Evolutionary conservation across 169 alveolate species (phyloP).

Genomic region (Plasmodium yoelii): DNA sequence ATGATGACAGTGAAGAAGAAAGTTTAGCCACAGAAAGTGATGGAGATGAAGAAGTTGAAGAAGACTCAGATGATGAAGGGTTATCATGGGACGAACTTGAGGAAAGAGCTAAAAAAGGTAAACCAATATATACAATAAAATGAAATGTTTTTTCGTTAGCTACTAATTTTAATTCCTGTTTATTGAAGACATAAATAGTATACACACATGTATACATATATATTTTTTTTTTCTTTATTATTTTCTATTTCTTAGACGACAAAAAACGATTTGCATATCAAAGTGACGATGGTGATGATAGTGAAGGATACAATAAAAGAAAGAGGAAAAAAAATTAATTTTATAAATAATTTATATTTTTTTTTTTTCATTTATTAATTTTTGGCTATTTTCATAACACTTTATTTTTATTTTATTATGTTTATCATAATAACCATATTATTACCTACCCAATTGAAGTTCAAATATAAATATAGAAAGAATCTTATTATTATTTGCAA

Average conservation of each 20-base stretch:
- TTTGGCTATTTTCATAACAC: constrained; percentile 14
- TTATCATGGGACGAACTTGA: constrained; percentile 92
- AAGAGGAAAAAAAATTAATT: constrained; percentile 38
- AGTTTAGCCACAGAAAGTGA: constrained; percentile 89
- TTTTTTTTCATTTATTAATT: neutral
- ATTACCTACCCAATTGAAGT: too few species aligned
- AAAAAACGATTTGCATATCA: constrained; percentile 65
- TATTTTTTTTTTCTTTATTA: neutral
- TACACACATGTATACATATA: neutral
- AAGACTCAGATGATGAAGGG: constrained; percentile 91
- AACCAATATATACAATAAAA: neutral
- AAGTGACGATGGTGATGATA: constrained; percentile 75
- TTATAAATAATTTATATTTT: neutral
- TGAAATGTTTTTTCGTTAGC: too few species aligned
- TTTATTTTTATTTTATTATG: too few species aligned
- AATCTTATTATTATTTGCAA: too few species aligned
- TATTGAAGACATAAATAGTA: too few species aligned
- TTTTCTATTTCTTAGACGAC: constrained; percentile 27
- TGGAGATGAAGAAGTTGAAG: constrained; percentile 88
- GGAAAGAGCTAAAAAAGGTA: constrained; percentile 79
- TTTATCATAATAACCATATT: too few species aligned
- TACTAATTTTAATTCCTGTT: too few species aligned
- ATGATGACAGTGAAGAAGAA: constrained; percentile 83
- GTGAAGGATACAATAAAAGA: constrained; percentile 74
- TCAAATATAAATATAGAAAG: too few species aligned